phyloP scores from a whole-genome alignment of 306 rosid species.

The Rosa multiflora region DNA sequence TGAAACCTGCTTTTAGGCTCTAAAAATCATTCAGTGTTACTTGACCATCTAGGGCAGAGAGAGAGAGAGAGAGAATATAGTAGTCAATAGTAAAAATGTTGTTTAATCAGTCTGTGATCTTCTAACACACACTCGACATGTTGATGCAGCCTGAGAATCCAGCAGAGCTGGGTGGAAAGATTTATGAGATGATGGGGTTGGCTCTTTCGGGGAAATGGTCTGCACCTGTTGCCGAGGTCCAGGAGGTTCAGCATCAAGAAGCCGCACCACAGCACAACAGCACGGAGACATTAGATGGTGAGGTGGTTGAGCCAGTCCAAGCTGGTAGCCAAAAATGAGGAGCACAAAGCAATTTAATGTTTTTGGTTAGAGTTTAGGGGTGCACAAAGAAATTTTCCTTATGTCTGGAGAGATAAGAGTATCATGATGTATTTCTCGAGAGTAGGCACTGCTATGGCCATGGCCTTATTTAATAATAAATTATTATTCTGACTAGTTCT shows the following conservation, averaged over 20 bases:
- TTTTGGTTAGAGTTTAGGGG: not conserved
- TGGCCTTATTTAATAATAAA: not conserved
- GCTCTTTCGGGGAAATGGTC: slow-evolving; percentile 83
- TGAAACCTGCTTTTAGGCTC: not conserved
- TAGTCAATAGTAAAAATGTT: not conserved
- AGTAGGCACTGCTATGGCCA: not conserved
- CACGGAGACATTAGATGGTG: slow-evolving; percentile 35
- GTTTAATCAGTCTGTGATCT: not conserved
- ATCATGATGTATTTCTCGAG: not conserved
- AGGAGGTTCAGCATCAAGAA: slow-evolving; percentile 23
- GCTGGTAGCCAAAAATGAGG: slow-evolving; percentile 61
- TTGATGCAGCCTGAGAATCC: slow-evolving; percentile 94
- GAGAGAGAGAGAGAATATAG: not conserved
- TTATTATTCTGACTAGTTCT: not conserved
- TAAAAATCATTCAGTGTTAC: not conserved
- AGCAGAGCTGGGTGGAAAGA: slow-evolving; percentile 90
- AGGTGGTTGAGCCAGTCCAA: slow-evolving; percentile 58
- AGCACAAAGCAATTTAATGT: not conserved
- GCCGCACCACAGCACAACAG: slow-evolving; percentile 16
- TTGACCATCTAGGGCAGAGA: not conserved
- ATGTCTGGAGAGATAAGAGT: not conserved
- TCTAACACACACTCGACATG: slow-evolving; percentile 3
- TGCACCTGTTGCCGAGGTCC: slow-evolving; percentile 23
- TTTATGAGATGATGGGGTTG: slow-evolving; percentile 90
- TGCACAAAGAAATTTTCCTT: not conserved